These are phyloP conservation scores for Exophiala alcalophila DNA, from an alignment of 2,329 filamentous ascomycete genomes.

Conservation along the genomic window DNA sequence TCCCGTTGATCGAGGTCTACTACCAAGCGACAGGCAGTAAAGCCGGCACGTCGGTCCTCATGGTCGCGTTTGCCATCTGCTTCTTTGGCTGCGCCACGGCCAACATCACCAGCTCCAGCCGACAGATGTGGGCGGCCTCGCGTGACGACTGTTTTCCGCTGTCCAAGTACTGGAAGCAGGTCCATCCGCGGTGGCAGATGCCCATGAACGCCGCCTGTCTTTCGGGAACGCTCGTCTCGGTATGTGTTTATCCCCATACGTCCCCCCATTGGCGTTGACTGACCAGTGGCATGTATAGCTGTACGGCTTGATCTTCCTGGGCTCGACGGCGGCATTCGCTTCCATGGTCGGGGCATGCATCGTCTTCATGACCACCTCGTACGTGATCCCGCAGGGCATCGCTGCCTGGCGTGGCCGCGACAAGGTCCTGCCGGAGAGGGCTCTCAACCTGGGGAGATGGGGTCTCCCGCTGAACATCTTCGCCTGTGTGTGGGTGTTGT, in stretches of 20 bases:
- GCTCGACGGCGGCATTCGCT: slow-evolving; percentile 44
- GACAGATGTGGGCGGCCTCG: slow-evolving; percentile 46
- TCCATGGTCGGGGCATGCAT: slow-evolving; percentile 45
- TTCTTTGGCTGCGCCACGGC: slow-evolving; percentile 19
- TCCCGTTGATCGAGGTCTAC: slow-evolving; percentile 53
- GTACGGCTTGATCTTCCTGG: slow-evolving; percentile 51
- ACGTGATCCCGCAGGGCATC: slow-evolving; percentile 47
- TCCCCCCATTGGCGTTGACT: slow-evolving; percentile 37
- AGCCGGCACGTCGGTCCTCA: slow-evolving; percentile 47
- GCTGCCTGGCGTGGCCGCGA: slow-evolving; percentile 43
- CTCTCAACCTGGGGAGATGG: slow-evolving; percentile 45
- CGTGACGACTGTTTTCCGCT: slow-evolving; percentile 50
- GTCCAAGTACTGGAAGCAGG: slow-evolving; percentile 36
- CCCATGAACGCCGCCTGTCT: slow-evolving; percentile 49
- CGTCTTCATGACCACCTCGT: slow-evolving; percentile 42
- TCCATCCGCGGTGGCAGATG: slow-evolving; percentile 33
- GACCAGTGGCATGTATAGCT: no score
- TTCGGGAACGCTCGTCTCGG: slow-evolving; percentile 29
- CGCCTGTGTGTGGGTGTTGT: slow-evolving; percentile 31
- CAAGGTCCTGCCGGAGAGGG: slow-evolving; percentile 42
- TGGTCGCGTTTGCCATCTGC: slow-evolving; percentile 42
- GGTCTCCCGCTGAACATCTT: slow-evolving; percentile 41
- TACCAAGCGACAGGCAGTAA: slow-evolving; percentile 44
- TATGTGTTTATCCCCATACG: neutral
- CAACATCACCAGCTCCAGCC: slow-evolving; percentile 20